Evolutionary conservation across 2,329 filamentous ascomycete species (phyloP).

Genomic region (Lasiodiplodia sp.): DNA sequence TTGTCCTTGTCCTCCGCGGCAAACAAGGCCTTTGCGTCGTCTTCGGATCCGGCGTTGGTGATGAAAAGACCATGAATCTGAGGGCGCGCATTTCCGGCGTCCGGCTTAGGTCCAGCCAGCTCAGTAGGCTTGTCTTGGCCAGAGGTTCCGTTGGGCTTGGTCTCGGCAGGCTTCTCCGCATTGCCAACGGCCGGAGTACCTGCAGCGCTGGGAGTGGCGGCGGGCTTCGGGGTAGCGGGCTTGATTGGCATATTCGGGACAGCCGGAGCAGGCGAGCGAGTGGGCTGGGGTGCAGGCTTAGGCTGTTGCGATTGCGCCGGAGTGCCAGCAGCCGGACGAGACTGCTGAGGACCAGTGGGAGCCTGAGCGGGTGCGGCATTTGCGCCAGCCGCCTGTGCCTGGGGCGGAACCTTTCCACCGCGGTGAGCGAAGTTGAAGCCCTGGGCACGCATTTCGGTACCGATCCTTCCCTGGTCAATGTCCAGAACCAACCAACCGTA

Average conservation of each 20-base stretch:
- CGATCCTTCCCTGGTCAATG: slow-evolving; percentile 93
- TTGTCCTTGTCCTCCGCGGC: slow-evolving; percentile 82
- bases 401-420: slow-evolving; percentile 70
- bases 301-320: slow-evolving; percentile 50
- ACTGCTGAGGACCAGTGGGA: slow-evolving; percentile 33
- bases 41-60: slow-evolving; percentile 82
- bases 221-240: slow-evolving; percentile 58
- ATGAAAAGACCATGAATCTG: slow-evolving; percentile 87
- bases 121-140: slow-evolving; percentile 48
- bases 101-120: slow-evolving; percentile 52
- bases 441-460: slow-evolving; percentile 97
- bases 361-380: slow-evolving; percentile 36
- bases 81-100: slow-evolving; percentile 55
- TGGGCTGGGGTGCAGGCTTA: slow-evolving; percentile 46
- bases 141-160: slow-evolving; percentile 59
- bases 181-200: slow-evolving; percentile 15
- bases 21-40: slow-evolving; percentile 83
- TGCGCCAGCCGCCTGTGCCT: slow-evolving; percentile 39
- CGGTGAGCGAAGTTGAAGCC: slow-evolving; percentile 99
- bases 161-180: slow-evolving; percentile 52
- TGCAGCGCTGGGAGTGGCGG: slow-evolving; percentile 42
- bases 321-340: slow-evolving; percentile 44
- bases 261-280: slow-evolving; percentile 51
- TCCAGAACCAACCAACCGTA: slow-evolving; percentile 96
- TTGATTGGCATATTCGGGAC: slow-evolving; percentile 57